Evolutionary conservation across 768 basidiomycete species (phyloP).

Genomic region (Megacollybia marginata): DNA sequence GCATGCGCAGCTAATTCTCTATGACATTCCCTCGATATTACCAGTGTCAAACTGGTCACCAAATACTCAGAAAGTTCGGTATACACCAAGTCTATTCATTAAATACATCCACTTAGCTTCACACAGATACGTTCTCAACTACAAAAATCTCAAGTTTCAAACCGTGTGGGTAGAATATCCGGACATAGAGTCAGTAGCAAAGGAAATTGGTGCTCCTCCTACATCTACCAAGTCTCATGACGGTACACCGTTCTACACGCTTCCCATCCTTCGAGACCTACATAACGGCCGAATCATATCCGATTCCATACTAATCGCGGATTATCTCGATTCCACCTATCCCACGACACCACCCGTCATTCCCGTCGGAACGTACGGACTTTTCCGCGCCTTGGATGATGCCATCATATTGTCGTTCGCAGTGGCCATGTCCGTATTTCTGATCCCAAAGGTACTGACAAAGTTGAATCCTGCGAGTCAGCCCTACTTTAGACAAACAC

Average conservation of each 20-base stretch:
- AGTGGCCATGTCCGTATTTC: conserved; percentile 8
- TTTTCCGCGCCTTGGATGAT: conserved; percentile 30
- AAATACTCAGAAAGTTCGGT: conserved; percentile 31
- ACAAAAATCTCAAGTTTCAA: conserved; percentile 30
- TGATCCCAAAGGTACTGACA: conserved; percentile 14
- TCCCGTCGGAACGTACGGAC: conserved; percentile 26
- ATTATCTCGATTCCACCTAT: conserved; percentile 44
- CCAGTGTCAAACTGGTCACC: conserved; percentile 24
- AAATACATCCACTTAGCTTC: conserved; percentile 14
- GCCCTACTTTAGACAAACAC: conserved; percentile 31
- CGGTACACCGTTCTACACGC: conserved; percentile 30
- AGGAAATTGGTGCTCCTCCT: conserved; percentile 28
- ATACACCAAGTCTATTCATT: not conserved
- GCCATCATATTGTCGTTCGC: conserved; percentile 14
- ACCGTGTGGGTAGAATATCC: conserved; percentile 48
- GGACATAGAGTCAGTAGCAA: conserved; percentile 31
- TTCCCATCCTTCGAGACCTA: conserved; percentile 45
- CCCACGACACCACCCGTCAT: conserved; percentile 33
- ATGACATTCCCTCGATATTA: conserved; percentile 27
- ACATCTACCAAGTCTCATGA: conserved; percentile 23
- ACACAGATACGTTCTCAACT: conserved; percentile 28
- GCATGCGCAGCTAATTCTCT: conserved; percentile 15
- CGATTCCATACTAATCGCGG: conserved; percentile 39
- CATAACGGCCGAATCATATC: conserved; percentile 27
- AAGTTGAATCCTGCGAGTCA: conserved; percentile 26